phyloP scores from a whole-genome alignment of 805 yeast species.

The Priceomyces melissophilus region DNA sequence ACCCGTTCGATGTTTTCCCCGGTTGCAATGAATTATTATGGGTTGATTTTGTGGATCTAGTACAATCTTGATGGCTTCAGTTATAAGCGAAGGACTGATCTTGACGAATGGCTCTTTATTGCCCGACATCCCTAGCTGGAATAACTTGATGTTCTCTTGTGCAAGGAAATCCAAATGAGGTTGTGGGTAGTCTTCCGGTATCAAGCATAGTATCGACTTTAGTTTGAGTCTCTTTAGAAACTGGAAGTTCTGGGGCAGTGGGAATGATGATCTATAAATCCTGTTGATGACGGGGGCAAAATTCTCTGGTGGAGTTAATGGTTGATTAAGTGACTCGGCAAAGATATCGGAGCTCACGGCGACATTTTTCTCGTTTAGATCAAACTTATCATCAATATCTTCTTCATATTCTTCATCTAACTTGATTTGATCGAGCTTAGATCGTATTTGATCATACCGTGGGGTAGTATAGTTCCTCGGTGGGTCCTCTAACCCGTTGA shows the following conservation, averaged over 20 bases:
- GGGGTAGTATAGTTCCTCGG: background rate
- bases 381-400: conserved; percentile 40
- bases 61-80: conserved; percentile 77
- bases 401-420: conserved; percentile 34
- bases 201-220: conserved; percentile 74
- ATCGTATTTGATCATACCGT: conserved; percentile 29
- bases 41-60: conserved; percentile 89
- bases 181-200: conserved; percentile 88
- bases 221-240: conserved; percentile 62
- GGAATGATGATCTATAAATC: conserved; percentile 87
- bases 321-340: conserved; percentile 9
- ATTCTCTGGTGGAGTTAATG: conserved; percentile 77
- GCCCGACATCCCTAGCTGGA: conserved; percentile 91
- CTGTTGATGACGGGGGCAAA: conserved; percentile 73
- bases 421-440: conserved; percentile 24
- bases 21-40: conserved; percentile 85
- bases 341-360: conserved; percentile 15
- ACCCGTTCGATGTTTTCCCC: conserved; percentile 97
- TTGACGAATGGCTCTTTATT: conserved; percentile 93
- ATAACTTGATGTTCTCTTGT: conserved; percentile 60
- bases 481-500: no score
- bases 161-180: conserved; percentile 66
- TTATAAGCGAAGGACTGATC: conserved; percentile 60
- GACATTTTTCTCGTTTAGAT: conserved; percentile 19
- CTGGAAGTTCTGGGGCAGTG: conserved; percentile 75